A percentile compares a stretch with the other conserved stretches of the same genome.
phyloP scores from a whole-genome alignment of 2,329 filamentous ascomycete genomes.

The Proliferodiscus dingleyae region DNA sequence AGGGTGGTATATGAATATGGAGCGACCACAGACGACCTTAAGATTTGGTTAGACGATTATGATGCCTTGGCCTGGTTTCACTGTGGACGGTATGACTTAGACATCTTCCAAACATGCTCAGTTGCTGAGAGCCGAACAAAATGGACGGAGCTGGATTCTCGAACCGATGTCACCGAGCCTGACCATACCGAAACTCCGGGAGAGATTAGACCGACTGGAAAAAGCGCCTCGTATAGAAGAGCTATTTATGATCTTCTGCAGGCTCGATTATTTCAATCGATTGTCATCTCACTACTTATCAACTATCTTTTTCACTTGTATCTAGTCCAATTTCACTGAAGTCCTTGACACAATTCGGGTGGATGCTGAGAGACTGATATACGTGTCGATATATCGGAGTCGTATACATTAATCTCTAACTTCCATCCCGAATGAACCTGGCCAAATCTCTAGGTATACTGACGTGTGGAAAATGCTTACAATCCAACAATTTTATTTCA shows the following conservation, averaged over 20 bases:
- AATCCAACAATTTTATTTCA: too few relatives aligned
- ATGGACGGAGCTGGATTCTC: not conserved
- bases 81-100: slow-evolving; percentile 8
- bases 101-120: slow-evolving; percentile 5
- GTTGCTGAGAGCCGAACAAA: not conserved
- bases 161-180: not conserved
- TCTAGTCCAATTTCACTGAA: slow-evolving; percentile 1
- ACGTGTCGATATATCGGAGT: too few relatives aligned
- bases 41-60: slow-evolving; percentile 15
- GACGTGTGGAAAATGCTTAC: too few relatives aligned
- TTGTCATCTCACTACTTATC: not conserved
- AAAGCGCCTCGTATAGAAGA: not conserved
- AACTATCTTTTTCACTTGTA: slow-evolving; percentile 23
- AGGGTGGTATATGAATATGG: slow-evolving; percentile 10
- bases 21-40: not conserved
- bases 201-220: not conserved
- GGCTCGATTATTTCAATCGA: not conserved
- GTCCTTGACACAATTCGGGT: not conserved
- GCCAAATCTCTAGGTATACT: too few relatives aligned
- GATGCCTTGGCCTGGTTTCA: slow-evolving; percentile 15
- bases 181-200: not conserved
- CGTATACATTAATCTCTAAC: too few relatives aligned
- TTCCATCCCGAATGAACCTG: too few relatives aligned
- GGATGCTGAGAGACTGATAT: too few relatives aligned
- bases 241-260: not conserved